phyloP scores from a whole-genome alignment of 441 rosid genomes.

The Populus hybrid region DNA sequence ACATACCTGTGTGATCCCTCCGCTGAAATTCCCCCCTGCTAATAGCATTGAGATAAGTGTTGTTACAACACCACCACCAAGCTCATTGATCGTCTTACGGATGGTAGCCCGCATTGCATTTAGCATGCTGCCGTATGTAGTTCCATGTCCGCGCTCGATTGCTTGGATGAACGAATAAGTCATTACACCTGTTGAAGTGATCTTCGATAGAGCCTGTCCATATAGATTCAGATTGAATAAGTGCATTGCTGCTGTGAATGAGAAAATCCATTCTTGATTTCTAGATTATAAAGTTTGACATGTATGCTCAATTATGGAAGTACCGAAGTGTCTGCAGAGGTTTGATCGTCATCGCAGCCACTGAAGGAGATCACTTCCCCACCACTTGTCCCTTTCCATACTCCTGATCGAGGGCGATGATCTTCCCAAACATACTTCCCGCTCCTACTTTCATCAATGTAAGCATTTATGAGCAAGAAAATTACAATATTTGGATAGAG shows the following conservation, averaged over 20 bases:
- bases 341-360: conserved; percentile 87
- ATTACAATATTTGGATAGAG: too few relatives aligned
- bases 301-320: background rate
- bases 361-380: conserved; percentile 84
- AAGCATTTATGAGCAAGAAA: too few relatives aligned
- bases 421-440: too few relatives aligned
- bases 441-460: too few relatives aligned
- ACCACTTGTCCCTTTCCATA: conserved; percentile 82
- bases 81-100: conserved; percentile 29
- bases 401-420: too few relatives aligned
- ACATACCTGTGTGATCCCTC: conserved; percentile 65
- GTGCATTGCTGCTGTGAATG: background rate
- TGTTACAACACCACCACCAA: conserved; percentile 54
- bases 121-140: conserved; percentile 71
- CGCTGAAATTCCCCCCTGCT: conserved; percentile 48
- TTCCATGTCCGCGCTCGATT: conserved; percentile 57
- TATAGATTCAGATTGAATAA: conserved; percentile 3
- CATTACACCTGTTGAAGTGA: conserved; percentile 88
- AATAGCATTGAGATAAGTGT: conserved; percentile 64
- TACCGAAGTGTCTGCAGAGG: conserved; percentile 86
- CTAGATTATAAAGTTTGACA: background rate
- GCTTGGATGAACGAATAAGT: conserved; percentile 91
- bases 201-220: conserved; percentile 69
- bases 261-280: background rate
- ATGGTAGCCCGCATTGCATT: conserved; percentile 74